Evolutionary conservation across 768 basidiomycete genomes (phyloP).

Genomic region (Rhodotorula babjevae): DNA sequence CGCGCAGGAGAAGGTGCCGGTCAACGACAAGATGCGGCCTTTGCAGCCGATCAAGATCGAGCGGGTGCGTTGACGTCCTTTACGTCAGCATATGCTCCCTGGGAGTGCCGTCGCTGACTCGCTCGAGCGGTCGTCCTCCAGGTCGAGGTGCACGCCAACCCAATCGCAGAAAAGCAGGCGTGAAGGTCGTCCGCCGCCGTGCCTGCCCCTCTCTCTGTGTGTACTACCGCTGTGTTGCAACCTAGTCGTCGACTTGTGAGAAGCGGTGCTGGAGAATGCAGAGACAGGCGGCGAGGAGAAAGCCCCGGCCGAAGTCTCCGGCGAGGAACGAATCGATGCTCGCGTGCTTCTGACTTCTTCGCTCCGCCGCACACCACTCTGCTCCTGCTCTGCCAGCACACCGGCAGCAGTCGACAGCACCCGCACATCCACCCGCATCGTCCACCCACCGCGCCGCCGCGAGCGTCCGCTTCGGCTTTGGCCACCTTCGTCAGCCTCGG

Average conservation of each 20-base stretch:
- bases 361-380: too few species aligned
- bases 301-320: too few species aligned
- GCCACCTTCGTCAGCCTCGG: too few species aligned
- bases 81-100: too few species aligned
- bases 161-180: constrained; percentile 64
- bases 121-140: constrained; percentile 18
- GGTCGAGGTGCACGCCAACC: constrained; percentile 82
- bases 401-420: too few species aligned
- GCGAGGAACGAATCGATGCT: background rate
- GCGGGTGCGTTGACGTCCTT: constrained; percentile 68
- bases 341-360: background rate
- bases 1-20: constrained; percentile 56
- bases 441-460: too few species aligned
- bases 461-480: background rate
- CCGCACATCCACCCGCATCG: too few species aligned
- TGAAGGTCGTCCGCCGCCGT: background rate
- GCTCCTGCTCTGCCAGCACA: too few species aligned
- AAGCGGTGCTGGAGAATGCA: background rate
- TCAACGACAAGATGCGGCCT: constrained; percentile 84
- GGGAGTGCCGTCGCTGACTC: background rate
- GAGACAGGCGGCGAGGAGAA: too few species aligned
- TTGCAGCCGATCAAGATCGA: constrained; percentile 75
- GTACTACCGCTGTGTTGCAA: background rate
- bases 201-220: too few species aligned
- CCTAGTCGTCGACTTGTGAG: background rate